Evolutionary conservation across 805 yeast genomes (phyloP), one percentile per base, ranked within the genome.

Genomic region (Yarrowia hollandica): DNA sequence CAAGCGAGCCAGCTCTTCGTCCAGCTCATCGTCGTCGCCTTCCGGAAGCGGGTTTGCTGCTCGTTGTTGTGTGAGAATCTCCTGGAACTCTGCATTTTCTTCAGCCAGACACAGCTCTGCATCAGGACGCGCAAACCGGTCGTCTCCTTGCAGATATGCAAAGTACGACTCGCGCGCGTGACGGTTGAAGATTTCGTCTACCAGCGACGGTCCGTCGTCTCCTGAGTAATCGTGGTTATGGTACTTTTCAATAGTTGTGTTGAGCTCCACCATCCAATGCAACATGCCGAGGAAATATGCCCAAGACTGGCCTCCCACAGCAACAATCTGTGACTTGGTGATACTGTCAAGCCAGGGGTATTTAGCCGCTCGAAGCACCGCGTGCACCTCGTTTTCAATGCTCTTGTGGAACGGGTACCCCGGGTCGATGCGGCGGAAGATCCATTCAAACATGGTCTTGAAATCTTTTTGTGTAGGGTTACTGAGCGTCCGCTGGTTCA

Each of bases 291-390:
- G 70, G 64, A 89, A 88, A 7, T 80, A 79, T 11, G 88, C 90
- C 97, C 97, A 90, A 64, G 83, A 84, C 50, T 86, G 83, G 2
- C 96, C 96, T 5, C 96, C 96, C 11, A 89, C 96, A 0, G 96
- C 96, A 34, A 90, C 82, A 34, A 90, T 84, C 68, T 89, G 95
- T 0, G 94, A 85, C 67, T 90, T 85, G 70, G 86, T 88, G 35
- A 91, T 83, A 0, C 88, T 76, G 37, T 87, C 95, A 60, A 89
- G 71, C 69, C 85, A 89, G 1, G 97, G 97, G 66, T 90, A 90
- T 50, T 81, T 81, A 62, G 90, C 69, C 33, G 77, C 77, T 67
- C 82, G 85, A 65, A 90, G 73, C 16, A 88, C 72, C 16, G 80
- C 77, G 62, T 84, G 86, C 3, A 90, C 86, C 62, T 90, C 97